phyloP scores from a whole-genome alignment of 768 basidiomycete genomes.

The Mycena sanguinolenta region DNA sequence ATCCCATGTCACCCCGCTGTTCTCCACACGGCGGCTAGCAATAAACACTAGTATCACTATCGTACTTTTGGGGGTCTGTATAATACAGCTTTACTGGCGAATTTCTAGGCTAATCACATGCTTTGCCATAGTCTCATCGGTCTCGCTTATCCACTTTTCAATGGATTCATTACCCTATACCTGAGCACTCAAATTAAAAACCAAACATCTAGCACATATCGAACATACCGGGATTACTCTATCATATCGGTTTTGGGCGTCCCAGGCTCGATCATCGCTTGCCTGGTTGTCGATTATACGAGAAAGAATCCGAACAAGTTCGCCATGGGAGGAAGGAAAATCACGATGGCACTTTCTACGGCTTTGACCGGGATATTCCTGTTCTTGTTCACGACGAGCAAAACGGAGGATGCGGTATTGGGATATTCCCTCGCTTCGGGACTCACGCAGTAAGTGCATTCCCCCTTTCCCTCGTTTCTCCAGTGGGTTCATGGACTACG shows the following conservation, averaged over 20 bases:
- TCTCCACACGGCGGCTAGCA: conserved; percentile 57
- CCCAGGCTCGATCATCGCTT: conserved; percentile 63
- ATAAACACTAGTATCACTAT: conserved; percentile 63
- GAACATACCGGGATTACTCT: no score
- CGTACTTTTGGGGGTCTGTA: conserved; percentile 65
- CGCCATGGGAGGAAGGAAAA: no score
- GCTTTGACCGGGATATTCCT: conserved; percentile 61
- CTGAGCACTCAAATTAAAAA: no score
- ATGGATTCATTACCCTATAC: no score
- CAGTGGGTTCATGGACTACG: no score
- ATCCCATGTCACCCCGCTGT: conserved; percentile 64
- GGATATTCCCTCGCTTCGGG: conserved; percentile 58
- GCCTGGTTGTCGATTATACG: conserved; percentile 60
- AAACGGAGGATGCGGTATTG: conserved; percentile 52
- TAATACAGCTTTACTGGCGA: background rate
- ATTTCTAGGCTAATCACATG: conserved; percentile 4
- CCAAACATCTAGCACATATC: no score
- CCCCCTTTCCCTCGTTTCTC: no score
- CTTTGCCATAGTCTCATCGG: conserved; percentile 51
- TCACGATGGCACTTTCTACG: no score
- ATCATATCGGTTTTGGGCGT: conserved; percentile 62
- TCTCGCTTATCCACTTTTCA: no score
- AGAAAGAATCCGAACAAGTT: no score
- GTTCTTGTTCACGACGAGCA: conserved; percentile 66
- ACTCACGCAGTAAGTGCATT: no score